phyloP scores from a whole-genome alignment of 2,329 filamentous ascomycete genomes.

The Alternaria sp. region DNA sequence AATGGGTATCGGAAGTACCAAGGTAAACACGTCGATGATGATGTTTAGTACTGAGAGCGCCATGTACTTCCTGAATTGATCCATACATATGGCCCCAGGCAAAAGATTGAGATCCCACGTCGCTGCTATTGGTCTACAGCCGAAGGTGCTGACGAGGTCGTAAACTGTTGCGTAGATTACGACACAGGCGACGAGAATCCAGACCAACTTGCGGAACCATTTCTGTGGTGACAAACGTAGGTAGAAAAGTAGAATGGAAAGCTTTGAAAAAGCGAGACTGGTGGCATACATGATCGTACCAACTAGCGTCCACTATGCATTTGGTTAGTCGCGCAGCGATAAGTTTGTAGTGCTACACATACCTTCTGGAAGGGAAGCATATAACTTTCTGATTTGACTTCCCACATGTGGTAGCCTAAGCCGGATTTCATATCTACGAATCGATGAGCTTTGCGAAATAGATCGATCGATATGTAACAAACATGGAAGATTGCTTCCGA shows the following conservation, averaged over 20 bases:
- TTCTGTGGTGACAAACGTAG: slow-evolving; percentile 1
- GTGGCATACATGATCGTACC: slow-evolving; percentile 1
- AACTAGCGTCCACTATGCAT: slow-evolving; percentile 1
- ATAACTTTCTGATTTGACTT: slow-evolving; percentile 1
- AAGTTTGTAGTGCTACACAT: background rate
- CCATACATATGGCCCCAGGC: background rate
- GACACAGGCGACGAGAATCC: background rate
- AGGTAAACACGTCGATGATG: background rate
- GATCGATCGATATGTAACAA: background rate
- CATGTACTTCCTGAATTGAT: slow-evolving; percentile 6
- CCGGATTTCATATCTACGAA: background rate
- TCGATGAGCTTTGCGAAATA: background rate
- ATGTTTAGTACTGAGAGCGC: slow-evolving; percentile 6
- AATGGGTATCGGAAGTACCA: slow-evolving; percentile 7
- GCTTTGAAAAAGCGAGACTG: slow-evolving; percentile 8
- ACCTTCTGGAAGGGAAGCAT: background rate
- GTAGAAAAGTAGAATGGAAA: slow-evolving; percentile 4
- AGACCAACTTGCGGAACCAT: slow-evolving; percentile 1
- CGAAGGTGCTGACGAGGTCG: slow-evolving; percentile 6
- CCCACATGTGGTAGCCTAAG: slow-evolving; percentile 5
- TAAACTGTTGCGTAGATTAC: background rate
- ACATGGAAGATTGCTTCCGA: slow-evolving; percentile 6
- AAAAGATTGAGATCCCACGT: slow-evolving; percentile 5
- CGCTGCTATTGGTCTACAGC: slow-evolving; percentile 1
- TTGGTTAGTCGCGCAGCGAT: background rate